A percentile compares a stretch with the other conserved stretches of the same genome.
These are phyloP conservation scores for Candida montana DNA, from an alignment of 805 yeast genomes.

Conservation along the genomic window DNA sequence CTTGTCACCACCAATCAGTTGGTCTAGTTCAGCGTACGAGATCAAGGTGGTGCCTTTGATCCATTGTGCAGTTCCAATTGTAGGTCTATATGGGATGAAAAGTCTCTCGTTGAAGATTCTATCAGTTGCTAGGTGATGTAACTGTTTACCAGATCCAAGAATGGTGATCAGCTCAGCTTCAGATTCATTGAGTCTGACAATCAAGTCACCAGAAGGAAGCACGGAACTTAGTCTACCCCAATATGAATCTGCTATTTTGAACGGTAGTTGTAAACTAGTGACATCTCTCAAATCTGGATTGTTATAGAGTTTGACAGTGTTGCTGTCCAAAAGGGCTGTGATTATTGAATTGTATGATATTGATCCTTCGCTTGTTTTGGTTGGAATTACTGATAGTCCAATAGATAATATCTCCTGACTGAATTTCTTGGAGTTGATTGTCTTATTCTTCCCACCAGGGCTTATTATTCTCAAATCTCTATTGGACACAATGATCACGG, in stretches of 20 bases:
- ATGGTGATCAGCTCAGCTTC: slow-evolving; percentile 50
- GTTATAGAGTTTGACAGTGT: slow-evolving; percentile 41
- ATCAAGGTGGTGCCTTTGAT: slow-evolving; percentile 69
- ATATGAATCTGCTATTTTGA: slow-evolving; percentile 31
- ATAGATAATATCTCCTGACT: slow-evolving; percentile 38
- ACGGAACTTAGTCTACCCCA: slow-evolving; percentile 40
- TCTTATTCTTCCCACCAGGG: slow-evolving; percentile 57
- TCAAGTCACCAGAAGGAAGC: slow-evolving; percentile 50
- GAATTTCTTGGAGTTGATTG: slow-evolving; percentile 53
- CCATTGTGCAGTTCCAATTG: slow-evolving; percentile 76
- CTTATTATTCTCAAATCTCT: slow-evolving; percentile 59
- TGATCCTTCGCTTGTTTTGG: slow-evolving; percentile 13
- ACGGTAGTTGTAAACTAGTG: slow-evolving; percentile 40
- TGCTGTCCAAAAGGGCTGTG: slow-evolving; percentile 40
- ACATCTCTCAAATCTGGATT: slow-evolving; percentile 64
- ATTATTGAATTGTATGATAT: slow-evolving; percentile 41
- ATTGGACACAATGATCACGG: slow-evolving; percentile 48
- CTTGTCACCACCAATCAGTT: slow-evolving; percentile 67
- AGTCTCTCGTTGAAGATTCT: slow-evolving; percentile 64
- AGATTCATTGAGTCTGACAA: slow-evolving; percentile 49
- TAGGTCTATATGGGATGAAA: slow-evolving; percentile 73
- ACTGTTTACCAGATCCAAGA: slow-evolving; percentile 36
- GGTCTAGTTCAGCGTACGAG: slow-evolving; percentile 57
- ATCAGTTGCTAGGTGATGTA: slow-evolving; percentile 35
- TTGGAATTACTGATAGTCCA: slow-evolving; percentile 45